Conservation (phyloP, 1,284 basidiomycete species). For the Vanrija humicola region DNA sequence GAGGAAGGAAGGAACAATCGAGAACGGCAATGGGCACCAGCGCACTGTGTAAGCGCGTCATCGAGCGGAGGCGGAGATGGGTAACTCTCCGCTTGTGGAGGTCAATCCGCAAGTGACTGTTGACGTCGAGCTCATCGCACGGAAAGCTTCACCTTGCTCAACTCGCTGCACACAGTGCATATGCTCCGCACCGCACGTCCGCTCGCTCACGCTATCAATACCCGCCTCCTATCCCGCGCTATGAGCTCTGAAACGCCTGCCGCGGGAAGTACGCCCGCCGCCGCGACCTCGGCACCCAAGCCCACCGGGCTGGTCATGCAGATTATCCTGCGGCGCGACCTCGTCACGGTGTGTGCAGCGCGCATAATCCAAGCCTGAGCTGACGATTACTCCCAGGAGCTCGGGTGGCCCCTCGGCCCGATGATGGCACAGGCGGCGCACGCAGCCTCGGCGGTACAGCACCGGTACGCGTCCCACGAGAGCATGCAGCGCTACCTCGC, state of each 20-base stretch:
- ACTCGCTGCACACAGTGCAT: no score
- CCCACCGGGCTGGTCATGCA: slow-evolving; percentile 46
- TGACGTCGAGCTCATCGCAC: no score
- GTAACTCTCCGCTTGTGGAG: neutral
- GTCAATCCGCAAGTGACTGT: neutral
- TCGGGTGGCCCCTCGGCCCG: slow-evolving; percentile 52
- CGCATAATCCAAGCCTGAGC: neutral
- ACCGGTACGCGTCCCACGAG: slow-evolving; percentile 28
- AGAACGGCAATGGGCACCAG: neutral
- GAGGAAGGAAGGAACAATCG: neutral
- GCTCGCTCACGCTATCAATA: no score
- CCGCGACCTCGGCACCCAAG: slow-evolving; percentile 10
- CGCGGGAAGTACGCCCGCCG: neutral
- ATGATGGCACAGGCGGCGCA: slow-evolving; percentile 54
- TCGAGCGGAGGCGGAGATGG: neutral
- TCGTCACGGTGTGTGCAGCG: slow-evolving; percentile 33
- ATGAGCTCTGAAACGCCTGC: neutral
- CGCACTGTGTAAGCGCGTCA: neutral
- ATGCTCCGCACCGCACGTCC: no score
- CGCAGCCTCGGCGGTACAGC: slow-evolving; percentile 50
- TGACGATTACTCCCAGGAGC: slow-evolving; percentile 19
- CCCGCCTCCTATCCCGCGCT: no score
- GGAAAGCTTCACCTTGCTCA: no score
- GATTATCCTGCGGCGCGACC: slow-evolving; percentile 45
- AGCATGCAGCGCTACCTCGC: slow-evolving; percentile 40